Evolutionary conservation across 805 yeast species (phyloP).

Genomic region (Saturnispora saitoi): DNA sequence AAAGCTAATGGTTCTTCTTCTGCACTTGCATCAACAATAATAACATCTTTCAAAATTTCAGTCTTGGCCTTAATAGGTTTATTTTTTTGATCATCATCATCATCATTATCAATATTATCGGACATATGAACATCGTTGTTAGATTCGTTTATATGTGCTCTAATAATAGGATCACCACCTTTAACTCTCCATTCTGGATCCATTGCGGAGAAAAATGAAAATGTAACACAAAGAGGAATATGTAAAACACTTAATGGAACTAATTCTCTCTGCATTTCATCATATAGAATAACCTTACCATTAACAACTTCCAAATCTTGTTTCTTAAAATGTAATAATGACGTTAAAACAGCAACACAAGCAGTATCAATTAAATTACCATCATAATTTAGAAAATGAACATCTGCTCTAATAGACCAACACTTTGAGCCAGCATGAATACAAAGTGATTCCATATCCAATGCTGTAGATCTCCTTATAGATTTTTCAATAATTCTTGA

Average conservation of each 20-base stretch:
- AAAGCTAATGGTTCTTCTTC: conserved; percentile 71
- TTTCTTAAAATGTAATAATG: conserved; percentile 69
- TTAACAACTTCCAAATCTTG: conserved; percentile 75
- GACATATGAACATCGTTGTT: conserved; percentile 7
- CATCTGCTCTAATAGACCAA: conserved; percentile 87
- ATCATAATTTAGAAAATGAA: conserved; percentile 82
- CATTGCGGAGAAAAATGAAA: conserved; percentile 70
- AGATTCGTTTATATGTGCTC: background rate
- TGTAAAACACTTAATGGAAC: conserved; percentile 80
- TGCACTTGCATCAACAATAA: conserved; percentile 65
- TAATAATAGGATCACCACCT: conserved; percentile 29
- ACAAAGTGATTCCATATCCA: conserved; percentile 85
- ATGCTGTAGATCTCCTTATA: conserved; percentile 78
- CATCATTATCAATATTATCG: conserved; percentile 1
- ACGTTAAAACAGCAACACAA: conserved; percentile 85
- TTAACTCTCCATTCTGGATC: conserved; percentile 62
- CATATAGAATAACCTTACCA: conserved; percentile 52
- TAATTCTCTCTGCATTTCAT: conserved; percentile 73
- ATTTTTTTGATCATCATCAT: background rate
- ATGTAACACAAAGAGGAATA: conserved; percentile 82
- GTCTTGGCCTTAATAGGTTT: conserved; percentile 5
- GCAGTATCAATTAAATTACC: conserved; percentile 90
- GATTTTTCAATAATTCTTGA: conserved; percentile 86
- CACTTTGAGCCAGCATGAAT: conserved; percentile 85
- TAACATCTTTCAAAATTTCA: conserved; percentile 47